These are phyloP conservation scores for Mycena capillaripes DNA, from an alignment of 768 basidiomycete species.

Conservation along the genomic window DNA sequence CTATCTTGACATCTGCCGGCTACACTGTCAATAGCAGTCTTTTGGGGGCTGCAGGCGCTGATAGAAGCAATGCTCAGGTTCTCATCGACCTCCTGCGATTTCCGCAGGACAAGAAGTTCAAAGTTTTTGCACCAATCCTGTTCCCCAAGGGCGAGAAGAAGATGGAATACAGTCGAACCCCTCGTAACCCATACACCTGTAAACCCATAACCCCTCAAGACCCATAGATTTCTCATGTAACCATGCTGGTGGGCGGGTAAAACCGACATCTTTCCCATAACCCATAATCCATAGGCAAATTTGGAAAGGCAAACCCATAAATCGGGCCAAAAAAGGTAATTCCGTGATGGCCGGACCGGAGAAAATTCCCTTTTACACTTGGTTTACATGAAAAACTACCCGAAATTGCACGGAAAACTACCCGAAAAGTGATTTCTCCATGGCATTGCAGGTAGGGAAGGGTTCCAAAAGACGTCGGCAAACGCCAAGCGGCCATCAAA, in stretches of 20 bases:
- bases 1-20: neutral
- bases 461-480: too few species aligned
- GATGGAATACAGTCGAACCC: constrained; percentile 19
- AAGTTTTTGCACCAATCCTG: neutral
- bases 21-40: neutral
- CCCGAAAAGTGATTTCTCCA: too few species aligned
- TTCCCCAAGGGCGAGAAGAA: neutral
- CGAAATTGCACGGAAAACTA: too few species aligned
- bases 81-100: neutral
- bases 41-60: neutral
- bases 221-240: neutral
- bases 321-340: too few species aligned
- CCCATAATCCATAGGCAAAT: neutral
- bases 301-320: too few species aligned
- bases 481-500: too few species aligned
- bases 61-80: neutral
- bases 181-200: constrained; percentile 20
- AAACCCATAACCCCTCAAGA: constrained; percentile 20
- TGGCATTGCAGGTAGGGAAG: too few species aligned
- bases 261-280: constrained; percentile 20
- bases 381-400: too few species aligned
- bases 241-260: neutral
- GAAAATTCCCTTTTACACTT: too few species aligned
- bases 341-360: too few species aligned
- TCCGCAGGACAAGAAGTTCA: neutral